A percentile compares a stretch with the other conserved stretches of the same genome.
phyloP scores from a whole-genome alignment of 192 early-diverging fungal species.

The Coemansia sp. region DNA sequence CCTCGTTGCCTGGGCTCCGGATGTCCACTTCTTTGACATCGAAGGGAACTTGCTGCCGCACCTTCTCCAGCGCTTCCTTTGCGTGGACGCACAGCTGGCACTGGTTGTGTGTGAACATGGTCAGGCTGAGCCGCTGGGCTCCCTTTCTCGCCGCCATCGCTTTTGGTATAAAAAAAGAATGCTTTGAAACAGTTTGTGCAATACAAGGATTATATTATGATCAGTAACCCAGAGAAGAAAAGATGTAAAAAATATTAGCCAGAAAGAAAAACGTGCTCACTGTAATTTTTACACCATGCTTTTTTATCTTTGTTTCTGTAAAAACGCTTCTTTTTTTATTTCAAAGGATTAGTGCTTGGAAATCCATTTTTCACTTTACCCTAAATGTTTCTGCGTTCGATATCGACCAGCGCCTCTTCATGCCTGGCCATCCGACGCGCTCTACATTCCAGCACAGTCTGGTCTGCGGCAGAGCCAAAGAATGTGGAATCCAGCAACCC shows the following conservation, averaged over 20 bases:
- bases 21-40: constrained; percentile 47
- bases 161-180: background rate
- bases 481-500: background rate
- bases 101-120: constrained; percentile 52
- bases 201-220: background rate
- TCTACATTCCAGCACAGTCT: constrained; percentile 1
- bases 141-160: background rate
- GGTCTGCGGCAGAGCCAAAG: background rate
- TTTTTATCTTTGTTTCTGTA: too few species aligned
- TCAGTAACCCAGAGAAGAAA: background rate
- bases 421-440: background rate
- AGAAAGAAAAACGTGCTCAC: background rate
- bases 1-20: constrained; percentile 40
- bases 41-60: constrained; percentile 44
- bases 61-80: constrained; percentile 40
- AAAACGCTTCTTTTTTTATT: background rate
- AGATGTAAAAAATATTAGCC: background rate
- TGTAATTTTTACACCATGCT: too few species aligned
- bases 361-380: background rate
- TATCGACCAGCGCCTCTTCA: background rate
- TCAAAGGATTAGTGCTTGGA: background rate
- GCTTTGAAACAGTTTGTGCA: background rate
- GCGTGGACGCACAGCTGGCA: constrained; percentile 54
- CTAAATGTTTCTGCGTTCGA: constrained; percentile 6
- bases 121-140: constrained; percentile 37